Evolutionary conservation across 1,139 yeast genomes (phyloP).

Genomic region (Protomyces macrosporus): DNA sequence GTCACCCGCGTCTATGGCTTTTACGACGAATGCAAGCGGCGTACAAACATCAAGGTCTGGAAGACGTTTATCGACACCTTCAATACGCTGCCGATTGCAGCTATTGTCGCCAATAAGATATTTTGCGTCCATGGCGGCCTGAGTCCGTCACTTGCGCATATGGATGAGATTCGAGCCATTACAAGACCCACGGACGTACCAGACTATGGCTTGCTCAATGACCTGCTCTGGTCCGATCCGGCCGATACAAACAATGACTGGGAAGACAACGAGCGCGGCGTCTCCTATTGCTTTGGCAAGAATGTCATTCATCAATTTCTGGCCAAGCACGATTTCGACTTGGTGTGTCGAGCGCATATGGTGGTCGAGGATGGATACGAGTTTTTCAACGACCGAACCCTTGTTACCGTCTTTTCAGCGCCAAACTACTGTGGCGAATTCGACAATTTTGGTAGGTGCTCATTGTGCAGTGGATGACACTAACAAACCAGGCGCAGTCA

Average conservation of each 20-base stretch:
- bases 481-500: slow-evolving; percentile 59
- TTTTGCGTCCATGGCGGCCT: slow-evolving; percentile 98
- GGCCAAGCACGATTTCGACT: slow-evolving; percentile 80
- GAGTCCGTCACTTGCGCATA: slow-evolving; percentile 79
- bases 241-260: slow-evolving; percentile 92
- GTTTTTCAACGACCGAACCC: slow-evolving; percentile 85
- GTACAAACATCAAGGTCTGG: slow-evolving; percentile 92
- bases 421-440: slow-evolving; percentile 98
- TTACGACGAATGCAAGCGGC: slow-evolving; percentile 92
- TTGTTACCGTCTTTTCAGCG: slow-evolving; percentile 92
- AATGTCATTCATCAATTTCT: slow-evolving; percentile 89
- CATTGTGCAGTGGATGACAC: not conserved
- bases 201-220: slow-evolving; percentile 87
- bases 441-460: slow-evolving; percentile 70
- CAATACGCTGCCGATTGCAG: slow-evolving; percentile 90
- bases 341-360: slow-evolving; percentile 97
- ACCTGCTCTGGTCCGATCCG: slow-evolving; percentile 93
- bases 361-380: slow-evolving; percentile 98
- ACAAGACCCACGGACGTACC: slow-evolving; percentile 97
- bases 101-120: slow-evolving; percentile 91
- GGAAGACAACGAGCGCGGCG: slow-evolving; percentile 98
- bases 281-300: slow-evolving; percentile 88
- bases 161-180: slow-evolving; percentile 87
- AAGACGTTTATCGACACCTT: slow-evolving; percentile 87
- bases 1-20: slow-evolving; percentile 89